phyloP scores from a whole-genome alignment of 129 eudicot species.

The Cynara cardunculus region DNA sequence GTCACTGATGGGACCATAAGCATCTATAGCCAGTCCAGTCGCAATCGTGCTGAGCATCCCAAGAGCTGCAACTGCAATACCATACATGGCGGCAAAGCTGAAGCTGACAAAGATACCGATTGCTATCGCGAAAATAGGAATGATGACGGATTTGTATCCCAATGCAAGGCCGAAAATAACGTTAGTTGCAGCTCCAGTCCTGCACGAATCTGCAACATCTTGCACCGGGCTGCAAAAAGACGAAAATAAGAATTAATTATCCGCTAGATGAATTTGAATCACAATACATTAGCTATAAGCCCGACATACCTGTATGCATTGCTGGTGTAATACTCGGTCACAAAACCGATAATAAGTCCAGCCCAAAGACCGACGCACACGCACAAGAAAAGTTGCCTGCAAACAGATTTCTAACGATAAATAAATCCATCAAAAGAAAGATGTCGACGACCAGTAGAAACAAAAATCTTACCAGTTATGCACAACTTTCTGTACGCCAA shows the following conservation, averaged over 20 bases:
- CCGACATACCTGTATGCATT: slow-evolving; percentile 61
- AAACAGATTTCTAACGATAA: neutral
- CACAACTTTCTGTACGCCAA: slow-evolving; percentile 65
- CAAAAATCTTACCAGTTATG: slow-evolving; percentile 47
- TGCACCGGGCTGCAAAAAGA: slow-evolving; percentile 65
- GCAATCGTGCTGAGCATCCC: slow-evolving; percentile 92
- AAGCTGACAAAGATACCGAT: slow-evolving; percentile 70
- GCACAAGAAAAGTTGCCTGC: slow-evolving; percentile 66
- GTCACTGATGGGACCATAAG: slow-evolving; percentile 88
- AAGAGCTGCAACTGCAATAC: slow-evolving; percentile 79
- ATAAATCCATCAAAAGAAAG: neutral
- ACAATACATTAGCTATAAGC: neutral
- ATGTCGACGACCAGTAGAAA: neutral
- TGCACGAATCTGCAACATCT: slow-evolving; percentile 91
- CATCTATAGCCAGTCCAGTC: slow-evolving; percentile 89
- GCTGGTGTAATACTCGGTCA: slow-evolving; percentile 78
- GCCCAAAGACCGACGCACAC: slow-evolving; percentile 80
- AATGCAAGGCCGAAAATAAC: slow-evolving; percentile 86
- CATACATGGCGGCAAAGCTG: slow-evolving; percentile 87
- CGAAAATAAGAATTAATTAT: neutral
- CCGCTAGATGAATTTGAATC: neutral
- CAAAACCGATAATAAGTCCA: slow-evolving; percentile 69
- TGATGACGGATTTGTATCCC: slow-evolving; percentile 91
- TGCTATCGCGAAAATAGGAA: slow-evolving; percentile 86
- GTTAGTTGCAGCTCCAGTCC: slow-evolving; percentile 88